Evolutionary conservation across 257 asterid species (phyloP), one percentile per base, ranked within the genome.

Genomic region (Scutellaria barbata): DNA sequence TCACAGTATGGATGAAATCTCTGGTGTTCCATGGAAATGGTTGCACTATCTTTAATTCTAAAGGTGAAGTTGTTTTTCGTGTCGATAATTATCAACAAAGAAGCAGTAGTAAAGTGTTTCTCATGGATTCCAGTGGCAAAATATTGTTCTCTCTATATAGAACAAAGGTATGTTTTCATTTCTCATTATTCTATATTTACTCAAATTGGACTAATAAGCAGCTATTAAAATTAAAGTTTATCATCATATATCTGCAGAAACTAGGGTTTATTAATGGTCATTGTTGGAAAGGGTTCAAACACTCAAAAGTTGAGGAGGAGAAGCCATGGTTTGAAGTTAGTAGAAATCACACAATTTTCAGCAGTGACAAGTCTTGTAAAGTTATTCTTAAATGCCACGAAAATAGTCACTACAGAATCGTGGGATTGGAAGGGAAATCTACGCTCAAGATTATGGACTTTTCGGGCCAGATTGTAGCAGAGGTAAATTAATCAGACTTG

Each of bases 1-100:
- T 77, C 72, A 92, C 96, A 0, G 65, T 89, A 11, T 92, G 97
- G 97, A 86, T 92, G 95, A 92, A 92, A 63, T 92, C 97, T 13
- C 89, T 92, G 0, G 85, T 92, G 17, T 87, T 87, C 69, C 82
- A 92, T 68, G 88, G 96, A 39, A 87, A 87, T 58, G 97, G 97
- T 0, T 92, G 97, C 86, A 89, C 96, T 0, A 85, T 87, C 12
- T 89, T 81, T 33, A 74, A 86, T 37, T 85, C 96, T 7, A 74
- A 71, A 5, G 97, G 97, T 0, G 86, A 89, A 62, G 78, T 92
- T 1, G 83, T 62, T 59, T 92, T 82, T 48, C 90, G 97, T 5
- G 90, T 92, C 7, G 96, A 92, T 60, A 92, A 92, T 76, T 92
- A 92, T 53, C 95, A 92, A 70, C 40, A 85, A 45, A 83, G 73